phyloP scores from a whole-genome alignment of 768 basidiomycete species.

The Boletus pseudo-olivaceus region DNA sequence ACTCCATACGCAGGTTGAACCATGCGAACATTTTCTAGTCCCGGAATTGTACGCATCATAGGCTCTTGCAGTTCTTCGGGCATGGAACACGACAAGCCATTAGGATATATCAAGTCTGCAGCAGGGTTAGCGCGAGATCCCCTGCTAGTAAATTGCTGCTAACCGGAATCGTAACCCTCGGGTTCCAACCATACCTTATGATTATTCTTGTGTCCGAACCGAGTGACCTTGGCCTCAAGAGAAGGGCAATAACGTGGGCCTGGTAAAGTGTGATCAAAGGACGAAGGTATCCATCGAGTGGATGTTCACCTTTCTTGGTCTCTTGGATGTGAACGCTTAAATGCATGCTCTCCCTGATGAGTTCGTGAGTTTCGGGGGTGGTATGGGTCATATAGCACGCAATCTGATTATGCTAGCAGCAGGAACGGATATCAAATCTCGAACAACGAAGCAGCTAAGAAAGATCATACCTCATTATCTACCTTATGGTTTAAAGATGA shows the following conservation, averaged over 20 bases:
- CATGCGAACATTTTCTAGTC: slow-evolving; percentile 82
- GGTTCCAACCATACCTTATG: slow-evolving; percentile 90
- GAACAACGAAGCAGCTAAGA: background rate
- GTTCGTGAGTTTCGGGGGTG: slow-evolving; percentile 64
- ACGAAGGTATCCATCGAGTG: background rate
- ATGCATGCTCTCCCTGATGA: slow-evolving; percentile 75
- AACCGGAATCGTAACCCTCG: slow-evolving; percentile 87
- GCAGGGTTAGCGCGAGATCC: background rate
- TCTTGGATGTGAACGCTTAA: slow-evolving; percentile 84
- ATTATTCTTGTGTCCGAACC: slow-evolving; percentile 65
- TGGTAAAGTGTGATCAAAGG: slow-evolving; percentile 23
- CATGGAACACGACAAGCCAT: slow-evolving; percentile 84
- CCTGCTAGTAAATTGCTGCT: background rate
- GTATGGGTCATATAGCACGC: slow-evolving; percentile 71
- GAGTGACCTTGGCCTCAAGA: slow-evolving; percentile 79
- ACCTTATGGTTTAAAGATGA: slow-evolving; percentile 69
- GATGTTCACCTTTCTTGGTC: slow-evolving; percentile 69
- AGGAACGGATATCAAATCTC: background rate
- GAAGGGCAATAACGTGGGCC: slow-evolving; percentile 93
- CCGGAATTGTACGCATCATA: slow-evolving; percentile 82
- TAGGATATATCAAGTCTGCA: slow-evolving; percentile 83
- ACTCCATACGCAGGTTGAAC: slow-evolving; percentile 87
- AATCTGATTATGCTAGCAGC: slow-evolving; percentile 66
- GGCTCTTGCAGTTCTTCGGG: slow-evolving; percentile 81
- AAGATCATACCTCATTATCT: slow-evolving; percentile 57